These are phyloP conservation scores for Coprinellus aureogranulatus DNA, from an alignment of 768 basidiomycete genomes.

Conservation along the genomic window DNA sequence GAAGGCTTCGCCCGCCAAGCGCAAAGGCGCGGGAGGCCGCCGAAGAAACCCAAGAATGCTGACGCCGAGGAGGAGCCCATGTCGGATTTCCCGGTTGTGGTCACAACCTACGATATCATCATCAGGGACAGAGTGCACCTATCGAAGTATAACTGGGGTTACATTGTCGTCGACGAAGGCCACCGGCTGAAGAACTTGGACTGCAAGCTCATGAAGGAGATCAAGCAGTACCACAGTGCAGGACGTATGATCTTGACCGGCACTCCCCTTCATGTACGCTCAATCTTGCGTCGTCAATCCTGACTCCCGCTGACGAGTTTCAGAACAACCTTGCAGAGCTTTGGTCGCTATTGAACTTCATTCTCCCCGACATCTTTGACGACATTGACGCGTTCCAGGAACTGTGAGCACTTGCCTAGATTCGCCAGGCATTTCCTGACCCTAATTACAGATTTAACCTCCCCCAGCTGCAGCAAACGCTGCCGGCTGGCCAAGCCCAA, in stretches of 20 bases:
- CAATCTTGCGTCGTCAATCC: not conserved
- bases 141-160: slow-evolving; percentile 71
- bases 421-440: not conserved
- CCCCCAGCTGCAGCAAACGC: slow-evolving; percentile 54
- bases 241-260: slow-evolving; percentile 94
- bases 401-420: slow-evolving; percentile 51
- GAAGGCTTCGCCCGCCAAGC: no score
- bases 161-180: slow-evolving; percentile 95
- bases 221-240: slow-evolving; percentile 81
- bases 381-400: slow-evolving; percentile 89
- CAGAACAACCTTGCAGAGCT: slow-evolving; percentile 97
- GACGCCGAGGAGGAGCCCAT: slow-evolving; percentile 19
- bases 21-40: slow-evolving; percentile 4
- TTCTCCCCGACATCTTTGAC: slow-evolving; percentile 89
- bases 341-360: slow-evolving; percentile 94
- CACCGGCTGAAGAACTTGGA: slow-evolving; percentile 95
- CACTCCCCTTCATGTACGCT: slow-evolving; percentile 86
- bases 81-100: slow-evolving; percentile 65
- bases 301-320: not conserved
- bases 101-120: slow-evolving; percentile 93
- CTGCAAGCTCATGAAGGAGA: slow-evolving; percentile 84
- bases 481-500: slow-evolving; percentile 58
- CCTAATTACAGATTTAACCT: slow-evolving; percentile 61
- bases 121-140: slow-evolving; percentile 74
- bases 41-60: slow-evolving; percentile 14